These are phyloP conservation scores for Quercus berberidifolia DNA, from an alignment of 306 rosid species.

Conservation along the genomic window DNA sequence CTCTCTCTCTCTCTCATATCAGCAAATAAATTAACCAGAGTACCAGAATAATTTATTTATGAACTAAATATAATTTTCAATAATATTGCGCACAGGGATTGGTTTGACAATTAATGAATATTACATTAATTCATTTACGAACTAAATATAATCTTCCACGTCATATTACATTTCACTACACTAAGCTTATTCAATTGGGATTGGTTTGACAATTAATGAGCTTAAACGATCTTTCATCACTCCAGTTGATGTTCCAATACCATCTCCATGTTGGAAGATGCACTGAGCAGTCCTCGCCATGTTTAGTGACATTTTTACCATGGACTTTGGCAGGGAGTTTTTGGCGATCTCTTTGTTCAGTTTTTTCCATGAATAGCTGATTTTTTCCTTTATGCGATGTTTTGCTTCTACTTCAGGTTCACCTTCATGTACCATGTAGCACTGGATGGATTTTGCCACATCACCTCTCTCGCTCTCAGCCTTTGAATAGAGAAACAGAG, in stretches of 20 bases:
- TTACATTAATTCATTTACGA: background rate
- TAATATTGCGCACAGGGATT: background rate
- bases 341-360: conserved; percentile 12
- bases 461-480: conserved; percentile 33
- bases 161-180: background rate
- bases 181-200: background rate
- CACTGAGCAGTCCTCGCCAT: conserved; percentile 23
- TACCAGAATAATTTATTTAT: background rate
- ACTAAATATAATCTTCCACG: background rate
- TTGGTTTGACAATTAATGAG: conserved; percentile 13
- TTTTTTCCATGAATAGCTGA: conserved; percentile 14
- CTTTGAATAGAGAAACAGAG: background rate
- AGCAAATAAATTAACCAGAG: background rate
- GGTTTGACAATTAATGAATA: too few species aligned
- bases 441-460: conserved; percentile 22
- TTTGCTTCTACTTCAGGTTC: conserved; percentile 20
- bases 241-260: conserved; percentile 24
- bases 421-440: conserved; percentile 22
- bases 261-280: conserved; percentile 26
- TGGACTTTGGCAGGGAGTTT: background rate
- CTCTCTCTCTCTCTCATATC: too few species aligned
- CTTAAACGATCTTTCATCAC: conserved; percentile 10
- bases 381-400: background rate
- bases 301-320: conserved; percentile 12
- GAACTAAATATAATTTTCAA: background rate